Evolutionary conservation across 2,329 filamentous ascomycete species (phyloP).

Genomic region (Zalaria sp.): DNA sequence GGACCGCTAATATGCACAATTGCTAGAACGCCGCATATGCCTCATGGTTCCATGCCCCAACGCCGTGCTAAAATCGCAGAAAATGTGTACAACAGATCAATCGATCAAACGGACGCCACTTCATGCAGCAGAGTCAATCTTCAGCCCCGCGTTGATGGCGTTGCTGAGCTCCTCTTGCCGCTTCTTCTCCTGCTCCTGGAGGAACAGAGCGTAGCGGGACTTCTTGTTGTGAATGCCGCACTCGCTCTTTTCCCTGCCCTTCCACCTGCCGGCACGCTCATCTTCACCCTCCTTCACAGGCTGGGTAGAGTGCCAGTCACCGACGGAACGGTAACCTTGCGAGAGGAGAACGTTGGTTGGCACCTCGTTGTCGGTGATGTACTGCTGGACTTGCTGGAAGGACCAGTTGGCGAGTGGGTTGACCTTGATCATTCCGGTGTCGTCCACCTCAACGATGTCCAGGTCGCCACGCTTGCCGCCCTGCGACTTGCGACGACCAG

Average conservation of each 20-base stretch:
- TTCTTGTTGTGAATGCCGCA: slow-evolving; percentile 98
- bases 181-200: slow-evolving; percentile 60
- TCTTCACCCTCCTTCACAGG: slow-evolving; percentile 86
- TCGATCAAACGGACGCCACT: not conserved
- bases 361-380: slow-evolving; percentile 73
- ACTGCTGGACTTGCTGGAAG: slow-evolving; percentile 78
- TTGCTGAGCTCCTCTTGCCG: slow-evolving; percentile 39
- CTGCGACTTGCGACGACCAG: slow-evolving; percentile 80
- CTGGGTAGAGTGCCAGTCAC: slow-evolving; percentile 93
- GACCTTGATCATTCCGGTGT: slow-evolving; percentile 87
- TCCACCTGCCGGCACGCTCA: slow-evolving; percentile 92
- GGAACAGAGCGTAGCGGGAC: slow-evolving; percentile 78
- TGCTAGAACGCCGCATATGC: not conserved
- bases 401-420: slow-evolving; percentile 93
- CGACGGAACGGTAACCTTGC: slow-evolving; percentile 92
- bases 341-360: slow-evolving; percentile 90
- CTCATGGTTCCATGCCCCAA: slow-evolving; percentile 12
- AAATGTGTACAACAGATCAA: not conserved
- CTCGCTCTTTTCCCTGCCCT: slow-evolving; percentile 89
- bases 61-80: slow-evolving; percentile 27
- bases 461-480: slow-evolving; percentile 84
- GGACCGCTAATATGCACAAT: not conserved
- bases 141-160: slow-evolving; percentile 18
- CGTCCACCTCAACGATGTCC: slow-evolving; percentile 84
- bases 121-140: slow-evolving; percentile 15